Base-by-base conservation (phyloP, 768 basidiomycete species). In the Macrocybe gigantea region DNA sequence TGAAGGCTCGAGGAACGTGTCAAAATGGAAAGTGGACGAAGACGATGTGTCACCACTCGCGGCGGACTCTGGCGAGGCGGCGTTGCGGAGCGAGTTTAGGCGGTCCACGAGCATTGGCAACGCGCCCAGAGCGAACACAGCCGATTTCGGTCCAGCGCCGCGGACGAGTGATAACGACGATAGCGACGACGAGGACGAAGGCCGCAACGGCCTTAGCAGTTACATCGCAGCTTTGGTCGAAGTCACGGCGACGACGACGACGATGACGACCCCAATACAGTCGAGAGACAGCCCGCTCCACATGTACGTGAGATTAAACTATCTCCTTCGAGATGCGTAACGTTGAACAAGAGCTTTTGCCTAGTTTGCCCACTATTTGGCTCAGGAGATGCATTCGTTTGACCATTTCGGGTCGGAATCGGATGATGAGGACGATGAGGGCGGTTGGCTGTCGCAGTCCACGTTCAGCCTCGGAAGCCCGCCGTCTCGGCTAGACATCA, bases 281-380 rank as follows among this genome's bases (percentile, higher is more conserved):
- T 77, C 5, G 74, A 62, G 14, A 55, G 54, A 43, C 53, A 53
- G 40, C 58, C 71, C 34, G 67, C 70, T 48, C 64, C 72, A 10
- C 72, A 72, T 57, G 74, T 75, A 71, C 34, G 71, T 68, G 4
- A 15, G 47, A 48, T 41, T 13, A 39, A 1, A 42, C 22, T 15
- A 7, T 41, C 45, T 33, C 40, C 39, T 45, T 37, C 45, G 39
- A 46, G 30, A 40, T 49, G 51, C 7, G 15, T n/a, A 33, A 51
- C 45, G 40, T 33, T 32, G 29, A 29, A 52, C 39, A 50, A 14
- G 39, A 39, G 15, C 45, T 47, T 37, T 31, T 9, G 22, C 39
- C 41, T 50, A 93, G 89, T 93, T 93, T 64, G 85, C 87, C 12
- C 75, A 81, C 31, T 93, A 92, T 59, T 72, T 90, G 31, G 79